phyloP scores from a whole-genome alignment of 148 eudicot genomes.

The Beta vulgaris region DNA sequence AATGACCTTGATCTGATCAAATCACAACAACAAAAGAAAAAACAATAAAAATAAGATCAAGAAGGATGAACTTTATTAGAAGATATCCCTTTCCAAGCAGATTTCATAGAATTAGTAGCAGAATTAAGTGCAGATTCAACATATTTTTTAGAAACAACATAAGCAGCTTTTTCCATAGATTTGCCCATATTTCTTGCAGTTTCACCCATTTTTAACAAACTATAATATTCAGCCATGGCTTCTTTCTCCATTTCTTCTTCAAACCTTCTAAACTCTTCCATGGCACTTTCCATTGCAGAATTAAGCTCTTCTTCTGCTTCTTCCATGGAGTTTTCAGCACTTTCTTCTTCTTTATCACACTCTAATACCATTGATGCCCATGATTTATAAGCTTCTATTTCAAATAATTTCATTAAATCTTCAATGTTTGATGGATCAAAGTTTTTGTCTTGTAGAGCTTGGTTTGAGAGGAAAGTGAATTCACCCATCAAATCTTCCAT shows the following conservation, averaged over 20 bases:
- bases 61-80: constrained; percentile 76
- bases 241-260: constrained; percentile 53
- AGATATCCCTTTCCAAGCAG: constrained; percentile 58
- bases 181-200: constrained; percentile 55
- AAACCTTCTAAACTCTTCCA: constrained; percentile 61
- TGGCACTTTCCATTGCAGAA: constrained; percentile 64
- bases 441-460: constrained; percentile 51
- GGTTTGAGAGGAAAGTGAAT: constrained; percentile 56
- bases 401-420: constrained; percentile 69
- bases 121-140: constrained; percentile 65
- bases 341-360: constrained; percentile 32
- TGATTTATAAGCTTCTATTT: constrained; percentile 66
- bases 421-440: constrained; percentile 68
- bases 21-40: too few relatives aligned
- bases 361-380: constrained; percentile 74
- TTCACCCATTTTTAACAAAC: constrained; percentile 43
- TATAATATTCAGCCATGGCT: constrained; percentile 37
- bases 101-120: constrained; percentile 59
- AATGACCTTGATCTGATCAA: too few relatives aligned
- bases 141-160: constrained; percentile 61
- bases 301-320: constrained; percentile 63
- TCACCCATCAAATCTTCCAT: constrained; percentile 68
- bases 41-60: not conserved
- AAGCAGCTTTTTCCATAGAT: constrained; percentile 60
- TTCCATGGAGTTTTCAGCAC: constrained; percentile 34